Evolutionary conservation across 2,329 filamentous ascomycete genomes (phyloP).

Genomic region (Trichoderma oligosporum): DNA sequence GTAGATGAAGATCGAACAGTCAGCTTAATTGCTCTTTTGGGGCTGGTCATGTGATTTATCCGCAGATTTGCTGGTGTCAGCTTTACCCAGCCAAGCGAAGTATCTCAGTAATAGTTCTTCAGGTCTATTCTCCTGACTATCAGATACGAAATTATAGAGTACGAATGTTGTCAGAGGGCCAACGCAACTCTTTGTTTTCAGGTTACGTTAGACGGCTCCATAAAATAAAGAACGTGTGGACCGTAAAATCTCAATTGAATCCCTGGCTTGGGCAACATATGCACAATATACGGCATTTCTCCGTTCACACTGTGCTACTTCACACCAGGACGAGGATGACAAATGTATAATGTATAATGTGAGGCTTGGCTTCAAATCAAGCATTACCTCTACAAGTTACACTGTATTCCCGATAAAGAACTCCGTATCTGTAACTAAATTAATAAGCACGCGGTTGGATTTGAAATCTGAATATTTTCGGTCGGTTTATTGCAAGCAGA

Average conservation of each 20-base stretch:
- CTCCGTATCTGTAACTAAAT: background rate
- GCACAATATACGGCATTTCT: too few species aligned
- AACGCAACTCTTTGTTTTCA: background rate
- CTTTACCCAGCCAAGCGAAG: background rate
- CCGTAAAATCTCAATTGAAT: background rate
- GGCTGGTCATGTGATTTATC: background rate
- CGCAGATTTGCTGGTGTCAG: background rate
- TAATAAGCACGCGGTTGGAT: background rate
- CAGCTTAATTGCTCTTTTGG: background rate
- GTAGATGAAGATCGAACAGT: slow-evolving; percentile 8
- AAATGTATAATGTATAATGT: too few species aligned
- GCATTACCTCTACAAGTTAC: background rate
- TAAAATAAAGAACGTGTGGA: background rate
- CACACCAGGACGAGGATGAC: background rate
- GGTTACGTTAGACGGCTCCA: background rate
- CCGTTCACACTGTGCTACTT: background rate
- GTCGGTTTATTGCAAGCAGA: too few species aligned
- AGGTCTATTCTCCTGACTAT: background rate
- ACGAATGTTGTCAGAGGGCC: background rate
- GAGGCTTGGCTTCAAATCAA: too few species aligned
- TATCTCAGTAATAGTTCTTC: background rate
- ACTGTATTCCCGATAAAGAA: too few species aligned
- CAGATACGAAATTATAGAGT: background rate
- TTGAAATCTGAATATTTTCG: background rate
- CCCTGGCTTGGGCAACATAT: background rate